phyloP scores from a whole-genome alignment of 2,329 filamentous ascomycete species.

The Alternaria sp. region DNA sequence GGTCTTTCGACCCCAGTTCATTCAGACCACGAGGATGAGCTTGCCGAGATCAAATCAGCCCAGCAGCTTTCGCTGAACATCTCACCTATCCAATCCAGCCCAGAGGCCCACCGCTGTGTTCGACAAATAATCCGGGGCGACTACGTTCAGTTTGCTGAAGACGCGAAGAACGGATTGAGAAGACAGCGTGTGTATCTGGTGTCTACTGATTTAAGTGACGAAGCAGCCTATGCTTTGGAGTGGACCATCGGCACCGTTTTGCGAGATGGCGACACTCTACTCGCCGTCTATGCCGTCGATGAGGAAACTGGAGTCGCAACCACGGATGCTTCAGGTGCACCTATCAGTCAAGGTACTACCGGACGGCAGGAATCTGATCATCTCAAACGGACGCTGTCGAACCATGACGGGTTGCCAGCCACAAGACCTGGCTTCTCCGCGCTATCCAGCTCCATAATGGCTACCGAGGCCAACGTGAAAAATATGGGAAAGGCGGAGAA shows the following conservation, averaged over 20 bases:
- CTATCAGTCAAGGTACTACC: slow-evolving; percentile 74
- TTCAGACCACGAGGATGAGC: slow-evolving; percentile 84
- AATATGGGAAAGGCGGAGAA: slow-evolving; percentile 66
- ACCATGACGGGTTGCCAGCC: slow-evolving; percentile 46
- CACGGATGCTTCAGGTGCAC: slow-evolving; percentile 57
- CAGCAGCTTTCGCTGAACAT: slow-evolving; percentile 83
- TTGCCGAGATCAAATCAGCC: slow-evolving; percentile 83
- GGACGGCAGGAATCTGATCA: slow-evolving; percentile 74
- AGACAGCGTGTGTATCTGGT: slow-evolving; percentile 89
- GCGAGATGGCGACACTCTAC: slow-evolving; percentile 89
- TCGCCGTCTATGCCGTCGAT: slow-evolving; percentile 92
- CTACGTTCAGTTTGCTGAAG: slow-evolving; percentile 74
- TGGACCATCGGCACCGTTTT: slow-evolving; percentile 97
- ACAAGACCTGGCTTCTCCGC: slow-evolving; percentile 40
- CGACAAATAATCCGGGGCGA: slow-evolving; percentile 91
- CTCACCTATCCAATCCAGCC: slow-evolving; percentile 78
- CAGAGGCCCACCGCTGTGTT: slow-evolving; percentile 79
- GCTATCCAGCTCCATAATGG: slow-evolving; percentile 41
- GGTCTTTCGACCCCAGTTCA: slow-evolving; percentile 68
- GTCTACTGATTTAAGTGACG: slow-evolving; percentile 92
- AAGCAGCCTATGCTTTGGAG: slow-evolving; percentile 92
- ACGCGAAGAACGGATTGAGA: slow-evolving; percentile 78
- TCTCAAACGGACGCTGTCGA: slow-evolving; percentile 69
- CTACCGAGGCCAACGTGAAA: slow-evolving; percentile 45
- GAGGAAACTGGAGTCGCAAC: slow-evolving; percentile 71